phyloP scores from a whole-genome alignment of 2,329 filamentous ascomycete species.

The Gliomastix tumulicola region DNA sequence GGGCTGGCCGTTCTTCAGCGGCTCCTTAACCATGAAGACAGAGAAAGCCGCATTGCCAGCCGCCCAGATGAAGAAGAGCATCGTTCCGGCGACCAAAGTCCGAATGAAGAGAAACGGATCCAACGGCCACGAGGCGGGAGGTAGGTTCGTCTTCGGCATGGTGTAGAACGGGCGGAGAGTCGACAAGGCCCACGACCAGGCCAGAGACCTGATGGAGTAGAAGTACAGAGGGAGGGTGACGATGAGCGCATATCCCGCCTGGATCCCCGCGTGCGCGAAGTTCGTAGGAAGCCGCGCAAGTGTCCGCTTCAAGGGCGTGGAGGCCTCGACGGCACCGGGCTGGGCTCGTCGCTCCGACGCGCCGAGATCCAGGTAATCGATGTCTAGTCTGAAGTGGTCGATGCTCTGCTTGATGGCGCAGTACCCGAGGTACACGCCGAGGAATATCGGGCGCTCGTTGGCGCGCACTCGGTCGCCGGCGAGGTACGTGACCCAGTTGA shows the following conservation, averaged over 20 bases:
- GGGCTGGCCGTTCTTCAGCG: slow-evolving; percentile 76
- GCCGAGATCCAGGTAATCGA: slow-evolving; percentile 54
- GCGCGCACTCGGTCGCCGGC: slow-evolving; percentile 66
- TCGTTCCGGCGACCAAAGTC: slow-evolving; percentile 53
- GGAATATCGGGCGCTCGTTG: slow-evolving; percentile 81
- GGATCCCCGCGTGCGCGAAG: slow-evolving; percentile 27
- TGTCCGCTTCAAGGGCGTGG: slow-evolving; percentile 24
- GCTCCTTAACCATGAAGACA: slow-evolving; percentile 71
- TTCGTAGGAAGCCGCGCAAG: slow-evolving; percentile 29
- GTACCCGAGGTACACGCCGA: slow-evolving; percentile 62
- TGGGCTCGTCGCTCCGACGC: slow-evolving; percentile 11
- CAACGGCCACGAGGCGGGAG: slow-evolving; percentile 50
- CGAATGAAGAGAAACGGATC: slow-evolving; percentile 48
- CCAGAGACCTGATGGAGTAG: slow-evolving; percentile 45
- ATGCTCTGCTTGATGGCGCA: slow-evolving; percentile 65
- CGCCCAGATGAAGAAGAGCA: slow-evolving; percentile 71
- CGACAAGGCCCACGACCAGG: slow-evolving; percentile 64
- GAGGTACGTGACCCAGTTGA: slow-evolving; percentile 68
- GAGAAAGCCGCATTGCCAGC: slow-evolving; percentile 72
- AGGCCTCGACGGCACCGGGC: slow-evolving; percentile 15
- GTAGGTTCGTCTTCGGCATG: slow-evolving; percentile 64
- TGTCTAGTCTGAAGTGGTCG: slow-evolving; percentile 65
- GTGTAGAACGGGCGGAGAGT: slow-evolving; percentile 69
- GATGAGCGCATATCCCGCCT: slow-evolving; percentile 30
- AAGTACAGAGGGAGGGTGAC: slow-evolving; percentile 54